Conservation (phyloP, 2,329 filamentous ascomycete species). For the Fonsecaea nubica region DNA sequence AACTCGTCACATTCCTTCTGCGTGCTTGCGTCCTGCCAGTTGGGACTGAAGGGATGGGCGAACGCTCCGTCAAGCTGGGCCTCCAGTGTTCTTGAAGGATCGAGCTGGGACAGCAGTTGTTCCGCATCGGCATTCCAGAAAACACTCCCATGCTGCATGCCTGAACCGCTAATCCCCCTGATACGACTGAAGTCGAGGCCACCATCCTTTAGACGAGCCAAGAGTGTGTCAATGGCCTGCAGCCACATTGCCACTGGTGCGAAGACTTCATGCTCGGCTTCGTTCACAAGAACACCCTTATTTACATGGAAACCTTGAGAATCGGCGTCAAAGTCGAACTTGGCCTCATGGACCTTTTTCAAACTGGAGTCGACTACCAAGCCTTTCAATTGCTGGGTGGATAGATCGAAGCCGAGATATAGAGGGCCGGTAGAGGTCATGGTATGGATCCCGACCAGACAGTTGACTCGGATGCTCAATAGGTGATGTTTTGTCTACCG, state of each 20-base stretch:
- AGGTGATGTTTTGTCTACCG: neutral
- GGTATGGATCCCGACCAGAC: conserved; percentile 20
- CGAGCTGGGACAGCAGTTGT: conserved; percentile 65
- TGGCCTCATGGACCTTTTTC: conserved; percentile 80
- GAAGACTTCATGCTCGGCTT: conserved; percentile 84
- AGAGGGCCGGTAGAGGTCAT: conserved; percentile 63
- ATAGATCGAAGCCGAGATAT: conserved; percentile 93
- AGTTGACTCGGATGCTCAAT: neutral
- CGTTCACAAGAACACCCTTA: conserved; percentile 87
- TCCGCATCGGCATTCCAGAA: conserved; percentile 83
- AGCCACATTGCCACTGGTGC: conserved; percentile 94
- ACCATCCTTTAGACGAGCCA: conserved; percentile 72
- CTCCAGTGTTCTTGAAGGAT: conserved; percentile 67
- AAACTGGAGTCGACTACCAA: conserved; percentile 85
- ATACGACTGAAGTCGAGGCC: conserved; percentile 76
- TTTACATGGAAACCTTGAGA: conserved; percentile 76
- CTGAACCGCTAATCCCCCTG: conserved; percentile 84
- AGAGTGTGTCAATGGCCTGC: conserved; percentile 86
- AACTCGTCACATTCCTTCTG: conserved; percentile 90
- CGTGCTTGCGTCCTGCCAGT: conserved; percentile 98
- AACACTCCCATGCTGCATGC: conserved; percentile 97
- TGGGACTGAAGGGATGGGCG: conserved; percentile 85
- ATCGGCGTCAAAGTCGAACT: conserved; percentile 94
- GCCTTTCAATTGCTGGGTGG: conserved; percentile 95
- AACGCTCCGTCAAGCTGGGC: conserved; percentile 77